Conservation (phyloP, 1,284 basidiomycete genomes). For the Irpex lacteus region DNA sequence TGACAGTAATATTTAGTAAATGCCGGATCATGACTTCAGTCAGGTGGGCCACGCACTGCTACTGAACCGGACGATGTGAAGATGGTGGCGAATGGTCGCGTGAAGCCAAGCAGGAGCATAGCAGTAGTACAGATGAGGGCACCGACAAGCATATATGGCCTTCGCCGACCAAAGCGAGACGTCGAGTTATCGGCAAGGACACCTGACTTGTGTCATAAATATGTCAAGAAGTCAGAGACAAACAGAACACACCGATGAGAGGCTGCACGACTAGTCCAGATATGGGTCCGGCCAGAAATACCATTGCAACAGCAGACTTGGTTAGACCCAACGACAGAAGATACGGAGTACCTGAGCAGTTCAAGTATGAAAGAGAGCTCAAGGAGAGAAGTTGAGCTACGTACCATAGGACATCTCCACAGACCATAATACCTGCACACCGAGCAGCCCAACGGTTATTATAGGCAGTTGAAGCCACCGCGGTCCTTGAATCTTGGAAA, state of each 20-base stretch:
- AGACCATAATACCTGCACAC: slow-evolving; percentile 86
- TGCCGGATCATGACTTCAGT: background rate
- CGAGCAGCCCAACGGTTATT: slow-evolving; percentile 75
- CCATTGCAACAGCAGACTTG: slow-evolving; percentile 85
- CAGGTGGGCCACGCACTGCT: slow-evolving; percentile 29
- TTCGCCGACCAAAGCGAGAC: slow-evolving; percentile 79
- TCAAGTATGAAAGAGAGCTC: background rate
- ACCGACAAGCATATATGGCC: slow-evolving; percentile 83
- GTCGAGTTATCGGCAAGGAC: slow-evolving; percentile 86
- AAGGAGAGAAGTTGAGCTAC: slow-evolving; percentile 17
- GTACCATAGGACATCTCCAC: slow-evolving; percentile 89
- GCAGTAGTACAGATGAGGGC: slow-evolving; percentile 66
- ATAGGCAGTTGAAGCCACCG: slow-evolving; percentile 63
- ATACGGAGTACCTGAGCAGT: slow-evolving; percentile 75
- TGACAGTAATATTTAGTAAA: background rate
- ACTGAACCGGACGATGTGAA: slow-evolving; percentile 44
- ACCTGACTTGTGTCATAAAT: slow-evolving; percentile 34
- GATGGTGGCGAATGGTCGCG: slow-evolving; percentile 66
- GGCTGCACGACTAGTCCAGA: slow-evolving; percentile 93
- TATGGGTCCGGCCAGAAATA: slow-evolving; percentile 93
- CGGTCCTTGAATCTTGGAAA: slow-evolving; percentile 57
- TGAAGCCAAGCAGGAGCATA: slow-evolving; percentile 86
- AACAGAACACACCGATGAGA: slow-evolving; percentile 56
- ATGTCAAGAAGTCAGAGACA: background rate
- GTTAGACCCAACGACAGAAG: slow-evolving; percentile 86